Evolutionary conservation across 129 eudicot genomes (phyloP).

Genomic region (Deinandra increscens): DNA sequence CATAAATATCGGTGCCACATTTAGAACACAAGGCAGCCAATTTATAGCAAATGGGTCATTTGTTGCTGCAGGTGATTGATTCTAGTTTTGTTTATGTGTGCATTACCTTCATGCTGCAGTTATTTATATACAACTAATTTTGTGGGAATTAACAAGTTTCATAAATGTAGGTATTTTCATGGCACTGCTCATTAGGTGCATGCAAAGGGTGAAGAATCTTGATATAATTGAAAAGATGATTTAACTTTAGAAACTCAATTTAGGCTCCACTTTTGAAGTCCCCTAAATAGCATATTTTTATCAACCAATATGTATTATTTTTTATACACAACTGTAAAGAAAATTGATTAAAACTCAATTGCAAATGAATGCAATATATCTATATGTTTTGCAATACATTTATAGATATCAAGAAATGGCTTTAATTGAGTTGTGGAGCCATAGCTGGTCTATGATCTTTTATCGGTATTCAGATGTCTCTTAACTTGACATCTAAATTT

Average conservation of each 20-base stretch:
- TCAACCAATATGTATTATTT: conserved; percentile 24
- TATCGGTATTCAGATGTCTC: too few relatives aligned
- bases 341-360: conserved; percentile 21
- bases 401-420: too few relatives aligned
- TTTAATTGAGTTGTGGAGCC: too few relatives aligned
- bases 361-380: conserved; percentile 9
- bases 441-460: too few relatives aligned
- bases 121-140: not conserved
- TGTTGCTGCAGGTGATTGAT: conserved; percentile 70
- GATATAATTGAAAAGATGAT: conserved; percentile 91
- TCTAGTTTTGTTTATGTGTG: not conserved
- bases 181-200: conserved; percentile 59
- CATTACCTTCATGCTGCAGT: not conserved
- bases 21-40: conserved; percentile 68
- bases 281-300: conserved; percentile 22
- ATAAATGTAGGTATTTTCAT: conserved; percentile 70
- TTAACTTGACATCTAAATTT: too few relatives aligned
- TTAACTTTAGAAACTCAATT: conserved; percentile 12
- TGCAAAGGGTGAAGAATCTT: conserved; percentile 90
- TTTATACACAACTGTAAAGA: conserved; percentile 28
- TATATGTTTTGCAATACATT: not conserved
- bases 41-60: conserved; percentile 69
- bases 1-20: conserved; percentile 67
- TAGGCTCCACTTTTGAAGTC: conserved; percentile 20
- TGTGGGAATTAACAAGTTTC: not conserved